phyloP scores from a whole-genome alignment of 306 rosid genomes.

The Glycine tomentella region DNA sequence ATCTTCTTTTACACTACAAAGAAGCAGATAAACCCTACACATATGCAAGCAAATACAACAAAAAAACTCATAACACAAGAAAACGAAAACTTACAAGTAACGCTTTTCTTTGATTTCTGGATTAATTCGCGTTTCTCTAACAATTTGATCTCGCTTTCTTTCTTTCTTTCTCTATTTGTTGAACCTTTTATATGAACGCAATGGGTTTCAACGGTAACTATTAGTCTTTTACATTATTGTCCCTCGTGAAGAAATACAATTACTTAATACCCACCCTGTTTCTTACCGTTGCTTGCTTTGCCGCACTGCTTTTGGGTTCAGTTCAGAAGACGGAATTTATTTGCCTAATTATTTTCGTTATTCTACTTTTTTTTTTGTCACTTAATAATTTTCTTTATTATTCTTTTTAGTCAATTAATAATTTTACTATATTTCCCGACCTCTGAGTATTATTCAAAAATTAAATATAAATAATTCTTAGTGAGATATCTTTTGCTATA shows the following conservation, averaged over 20 bases:
- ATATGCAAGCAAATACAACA: too few species aligned
- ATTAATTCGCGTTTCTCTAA: background rate
- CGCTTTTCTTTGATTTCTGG: background rate
- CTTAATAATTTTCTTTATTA: too few species aligned
- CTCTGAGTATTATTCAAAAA: too few species aligned
- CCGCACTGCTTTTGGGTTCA: too few species aligned
- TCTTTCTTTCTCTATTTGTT: constrained; percentile 7
- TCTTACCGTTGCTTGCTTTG: constrained; percentile 39
- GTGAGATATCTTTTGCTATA: too few species aligned
- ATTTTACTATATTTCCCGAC: too few species aligned
- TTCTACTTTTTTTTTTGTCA: too few species aligned
- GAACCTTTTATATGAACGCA: background rate
- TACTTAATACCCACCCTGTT: background rate
- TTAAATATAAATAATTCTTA: too few species aligned
- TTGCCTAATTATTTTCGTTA: background rate
- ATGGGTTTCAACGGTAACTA: constrained; percentile 59
- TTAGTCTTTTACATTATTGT: constrained; percentile 39
- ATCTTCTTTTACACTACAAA: too few species aligned
- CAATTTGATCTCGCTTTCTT: background rate
- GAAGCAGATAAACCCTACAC: too few species aligned
- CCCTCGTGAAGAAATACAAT: constrained; percentile 19
- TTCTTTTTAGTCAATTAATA: too few species aligned
- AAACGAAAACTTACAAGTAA: constrained; percentile 45
- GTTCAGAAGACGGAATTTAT: background rate
- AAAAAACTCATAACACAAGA: too few species aligned